Evolutionary conservation across 306 rosid species (phyloP).

Genomic region (Potentilla sterilis): DNA sequence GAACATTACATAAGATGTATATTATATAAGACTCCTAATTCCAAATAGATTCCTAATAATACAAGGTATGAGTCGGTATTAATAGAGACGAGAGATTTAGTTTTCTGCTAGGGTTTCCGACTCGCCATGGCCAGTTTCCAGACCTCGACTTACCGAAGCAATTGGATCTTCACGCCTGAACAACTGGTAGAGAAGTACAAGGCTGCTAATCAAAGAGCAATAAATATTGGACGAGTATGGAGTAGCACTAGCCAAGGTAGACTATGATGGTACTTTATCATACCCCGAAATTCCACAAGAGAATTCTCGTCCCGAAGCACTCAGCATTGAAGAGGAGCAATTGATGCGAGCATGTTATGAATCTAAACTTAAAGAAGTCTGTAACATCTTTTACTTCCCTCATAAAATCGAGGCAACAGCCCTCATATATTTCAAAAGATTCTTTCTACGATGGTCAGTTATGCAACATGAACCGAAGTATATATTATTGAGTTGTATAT

Average conservation of each 20-base stretch:
- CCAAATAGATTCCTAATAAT: too few species aligned
- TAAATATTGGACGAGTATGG: slow-evolving; percentile 73
- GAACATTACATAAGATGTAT: too few species aligned
- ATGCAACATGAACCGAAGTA: slow-evolving; percentile 91
- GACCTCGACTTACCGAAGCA: slow-evolving; percentile 78
- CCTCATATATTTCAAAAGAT: slow-evolving; percentile 88
- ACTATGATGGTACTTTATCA: slow-evolving; percentile 69
- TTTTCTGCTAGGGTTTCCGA: slow-evolving; percentile 28
- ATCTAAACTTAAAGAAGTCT: slow-evolving; percentile 65
- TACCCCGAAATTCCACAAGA: slow-evolving; percentile 61
- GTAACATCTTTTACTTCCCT: slow-evolving; percentile 79
- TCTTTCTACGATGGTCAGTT: slow-evolving; percentile 88
- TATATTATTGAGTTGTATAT: slow-evolving; percentile 88
- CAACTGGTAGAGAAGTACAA: slow-evolving; percentile 70
- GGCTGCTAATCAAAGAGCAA: slow-evolving; percentile 71
- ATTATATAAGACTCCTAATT: too few species aligned
- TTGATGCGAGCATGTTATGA: slow-evolving; percentile 51
- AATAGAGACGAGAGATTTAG: too few species aligned
- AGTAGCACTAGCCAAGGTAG: slow-evolving; percentile 68
- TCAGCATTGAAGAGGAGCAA: slow-evolving; percentile 60
- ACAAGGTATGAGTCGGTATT: too few species aligned
- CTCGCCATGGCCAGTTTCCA: slow-evolving; percentile 77
- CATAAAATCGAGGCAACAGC: slow-evolving; percentile 97
- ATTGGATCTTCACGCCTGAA: slow-evolving; percentile 81
- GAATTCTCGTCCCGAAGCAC: slow-evolving; percentile 63